These are phyloP conservation scores for Naegleria lovaniensis DNA, from an alignment of 208 protist genomes.

Conservation along the genomic window DNA sequence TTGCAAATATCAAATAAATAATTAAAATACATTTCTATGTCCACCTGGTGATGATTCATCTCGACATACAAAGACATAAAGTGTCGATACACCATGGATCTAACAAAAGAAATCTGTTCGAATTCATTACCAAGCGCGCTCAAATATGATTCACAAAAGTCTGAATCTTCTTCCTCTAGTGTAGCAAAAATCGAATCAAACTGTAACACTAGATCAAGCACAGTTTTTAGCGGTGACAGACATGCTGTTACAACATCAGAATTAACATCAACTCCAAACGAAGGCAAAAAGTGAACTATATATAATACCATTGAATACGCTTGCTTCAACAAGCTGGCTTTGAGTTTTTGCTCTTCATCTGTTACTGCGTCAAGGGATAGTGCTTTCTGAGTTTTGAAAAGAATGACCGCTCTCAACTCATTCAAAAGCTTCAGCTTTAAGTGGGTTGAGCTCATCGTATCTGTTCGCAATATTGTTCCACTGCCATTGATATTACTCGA, in stretches of 20 bases:
- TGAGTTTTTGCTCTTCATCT: neutral
- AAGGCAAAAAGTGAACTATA: neutral
- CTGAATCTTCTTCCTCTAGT: neutral
- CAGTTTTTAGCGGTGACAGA: neutral
- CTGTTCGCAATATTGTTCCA: neutral
- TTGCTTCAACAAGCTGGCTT: neutral
- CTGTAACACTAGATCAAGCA: neutral
- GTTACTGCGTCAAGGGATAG: neutral
- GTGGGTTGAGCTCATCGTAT: neutral
- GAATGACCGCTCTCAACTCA: neutral
- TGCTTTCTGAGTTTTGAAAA: neutral
- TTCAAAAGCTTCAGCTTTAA: neutral
- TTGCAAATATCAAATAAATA: slow-evolving; percentile 7
- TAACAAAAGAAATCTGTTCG: neutral
- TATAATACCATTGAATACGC: neutral
- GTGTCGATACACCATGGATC: neutral
- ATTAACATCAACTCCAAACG: neutral
- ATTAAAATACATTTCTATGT: neutral
- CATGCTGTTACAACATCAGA: neutral
- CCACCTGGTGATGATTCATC: neutral
- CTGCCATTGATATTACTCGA: neutral
- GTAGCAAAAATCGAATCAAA: neutral
- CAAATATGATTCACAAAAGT: neutral
- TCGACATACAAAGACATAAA: neutral
- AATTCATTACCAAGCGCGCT: neutral